Base-by-base conservation (phyloP, 805 yeast species). In the Ogataea paraovalis region DNA sequence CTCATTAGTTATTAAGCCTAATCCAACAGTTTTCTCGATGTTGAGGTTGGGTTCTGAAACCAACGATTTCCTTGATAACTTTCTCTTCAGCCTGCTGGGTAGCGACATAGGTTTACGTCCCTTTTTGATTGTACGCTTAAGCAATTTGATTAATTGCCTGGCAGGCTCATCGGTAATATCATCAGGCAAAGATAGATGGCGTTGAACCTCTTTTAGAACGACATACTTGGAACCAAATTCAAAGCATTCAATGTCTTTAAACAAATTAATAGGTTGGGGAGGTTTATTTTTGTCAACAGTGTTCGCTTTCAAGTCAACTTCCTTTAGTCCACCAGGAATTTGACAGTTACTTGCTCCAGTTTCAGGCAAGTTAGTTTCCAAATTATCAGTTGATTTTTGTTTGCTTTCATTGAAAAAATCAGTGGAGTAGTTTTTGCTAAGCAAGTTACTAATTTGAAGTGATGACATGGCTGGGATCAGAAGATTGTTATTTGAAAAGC, bases 151-250 rank as follows among this genome's bases (percentile, higher is more conserved):
- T 18, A 62, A 42, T 19, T 52, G 48, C 28, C 51, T 55, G 2
- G 56, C 54, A 1, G 65, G 64, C 8, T 50, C 54, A 33, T 47
- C 40, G 2, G 49, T 39, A 6, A 58, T 43, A 21, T 58, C 61
- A 42, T 55, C 50, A 0, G 68, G 66, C 19, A 64, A 39, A 16
- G 52, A 53, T 38, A 63, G 61, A 42, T 62, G 63, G 18, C 47
- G 19, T 16, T 43, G 43, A n/a, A 58, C 50, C 32, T 61, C 58
- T 12, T 44, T 43, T 3, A 64, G 37, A 4, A 56, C 51, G 10
- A 28, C 10, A 7, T 51, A 41, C 3, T 42, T 40, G 1, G 42
- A 32, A n/a, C 47, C 49, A 27, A 42, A 49, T 18, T 48, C 55
- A 19, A 43, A 39, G 3, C 27, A 25, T 20, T 39, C 41, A 12